Evolutionary conservation across 1,139 yeast species (phyloP).

Genomic region (Blastobotrys buckinghamii): DNA sequence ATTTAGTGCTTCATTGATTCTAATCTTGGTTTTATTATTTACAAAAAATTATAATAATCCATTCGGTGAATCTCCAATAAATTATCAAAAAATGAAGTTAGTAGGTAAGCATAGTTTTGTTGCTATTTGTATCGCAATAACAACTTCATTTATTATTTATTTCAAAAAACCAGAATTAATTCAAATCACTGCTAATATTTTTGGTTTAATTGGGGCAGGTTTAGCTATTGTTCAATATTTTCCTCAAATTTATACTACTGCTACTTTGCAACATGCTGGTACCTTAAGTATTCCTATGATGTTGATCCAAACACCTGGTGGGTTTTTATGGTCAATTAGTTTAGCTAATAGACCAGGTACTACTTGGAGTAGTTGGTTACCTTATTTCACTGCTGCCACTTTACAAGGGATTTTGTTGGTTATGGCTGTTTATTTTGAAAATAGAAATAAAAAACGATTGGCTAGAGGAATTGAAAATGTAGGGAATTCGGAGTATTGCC

Average conservation of each 20-base stretch:
- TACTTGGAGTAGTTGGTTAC: slow-evolving; percentile 84
- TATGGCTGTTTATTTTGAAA: slow-evolving; percentile 47
- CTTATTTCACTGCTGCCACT: slow-evolving; percentile 66
- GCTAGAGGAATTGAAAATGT: background rate
- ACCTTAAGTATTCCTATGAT: slow-evolving; percentile 76
- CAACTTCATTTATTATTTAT: slow-evolving; percentile 22
- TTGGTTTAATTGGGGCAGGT: slow-evolving; percentile 52
- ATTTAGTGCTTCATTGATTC: slow-evolving; percentile 53
- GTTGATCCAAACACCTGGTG: slow-evolving; percentile 89
- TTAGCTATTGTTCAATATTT: slow-evolving; percentile 68
- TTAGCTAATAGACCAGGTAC: slow-evolving; percentile 68
- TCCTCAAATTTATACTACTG: slow-evolving; percentile 76
- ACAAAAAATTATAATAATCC: slow-evolving; percentile 13
- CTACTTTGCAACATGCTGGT: slow-evolving; percentile 66
- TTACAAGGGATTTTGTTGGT: slow-evolving; percentile 52
- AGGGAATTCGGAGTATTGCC: background rate
- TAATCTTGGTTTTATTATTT: slow-evolving; percentile 20
- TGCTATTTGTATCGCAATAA: slow-evolving; percentile 23
- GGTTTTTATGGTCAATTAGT: slow-evolving; percentile 68
- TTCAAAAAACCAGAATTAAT: slow-evolving; percentile 16
- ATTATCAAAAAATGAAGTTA: slow-evolving; percentile 20
- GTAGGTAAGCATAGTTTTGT: slow-evolving; percentile 22
- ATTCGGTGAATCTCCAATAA: slow-evolving; percentile 21
- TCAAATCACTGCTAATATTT: slow-evolving; percentile 45
- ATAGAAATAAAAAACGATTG: slow-evolving; percentile 11